A percentile compares a stretch with the other conserved stretches of the same genome.
Conservation (phyloP, 331 rosid species). For the Dryas integrifolia region DNA sequence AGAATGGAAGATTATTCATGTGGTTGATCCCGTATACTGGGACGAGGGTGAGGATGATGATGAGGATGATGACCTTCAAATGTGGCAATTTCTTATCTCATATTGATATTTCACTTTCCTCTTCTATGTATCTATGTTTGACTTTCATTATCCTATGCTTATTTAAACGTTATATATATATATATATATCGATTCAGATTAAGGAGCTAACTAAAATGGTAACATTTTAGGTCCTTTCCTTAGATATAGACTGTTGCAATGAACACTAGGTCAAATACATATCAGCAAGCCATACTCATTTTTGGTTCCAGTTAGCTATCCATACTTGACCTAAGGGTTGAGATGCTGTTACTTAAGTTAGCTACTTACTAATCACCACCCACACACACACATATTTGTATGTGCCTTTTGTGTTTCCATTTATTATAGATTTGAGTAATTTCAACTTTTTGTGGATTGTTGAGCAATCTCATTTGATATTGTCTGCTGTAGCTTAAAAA, state of each 20-base stretch:
- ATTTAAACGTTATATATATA: too few relatives aligned
- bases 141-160: background rate
- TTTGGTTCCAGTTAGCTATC: background rate
- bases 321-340: background rate
- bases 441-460: background rate
- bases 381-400: background rate
- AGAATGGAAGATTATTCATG: background rate
- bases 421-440: background rate
- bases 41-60: background rate
- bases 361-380: background rate
- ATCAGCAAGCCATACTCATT: background rate
- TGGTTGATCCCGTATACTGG: background rate
- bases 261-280: background rate
- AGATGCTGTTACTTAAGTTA: background rate
- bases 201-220: background rate
- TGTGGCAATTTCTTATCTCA: background rate
- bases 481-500: slow-evolving; percentile 59
- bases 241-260: background rate
- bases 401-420: background rate
- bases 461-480: slow-evolving; percentile 4
- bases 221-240: too few relatives aligned
- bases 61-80: background rate
- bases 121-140: background rate
- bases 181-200: too few relatives aligned
- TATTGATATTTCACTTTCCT: background rate